Conservation (phyloP, 139 green algal species). For the Spirogloea muscicola region DNA sequence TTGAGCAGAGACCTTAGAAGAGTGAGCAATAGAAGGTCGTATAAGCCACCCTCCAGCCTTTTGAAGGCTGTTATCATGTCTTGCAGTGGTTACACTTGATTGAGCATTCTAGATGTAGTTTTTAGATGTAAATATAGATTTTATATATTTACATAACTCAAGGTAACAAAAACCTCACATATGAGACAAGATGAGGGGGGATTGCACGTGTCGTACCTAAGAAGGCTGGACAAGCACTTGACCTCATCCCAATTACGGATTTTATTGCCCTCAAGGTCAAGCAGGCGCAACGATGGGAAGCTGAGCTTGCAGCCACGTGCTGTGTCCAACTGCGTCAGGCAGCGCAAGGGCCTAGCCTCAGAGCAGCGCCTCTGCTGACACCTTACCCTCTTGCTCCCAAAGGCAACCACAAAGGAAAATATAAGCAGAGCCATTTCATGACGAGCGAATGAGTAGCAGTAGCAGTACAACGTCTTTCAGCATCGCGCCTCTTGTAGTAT, state of each 20-base stretch:
- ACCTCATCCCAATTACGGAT: constrained; percentile 15
- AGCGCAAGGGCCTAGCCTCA: background rate
- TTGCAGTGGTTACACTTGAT: background rate
- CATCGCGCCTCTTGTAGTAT: background rate
- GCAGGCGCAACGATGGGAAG: constrained; percentile 4
- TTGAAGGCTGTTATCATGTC: no score
- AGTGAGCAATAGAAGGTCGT: no score
- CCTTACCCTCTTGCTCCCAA: background rate
- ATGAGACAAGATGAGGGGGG: background rate
- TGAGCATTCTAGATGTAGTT: background rate
- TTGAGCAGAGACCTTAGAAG: no score
- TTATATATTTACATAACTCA: no score
- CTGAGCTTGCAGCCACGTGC: no score
- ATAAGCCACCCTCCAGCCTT: no score
- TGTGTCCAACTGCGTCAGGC: no score
- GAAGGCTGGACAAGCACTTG: background rate
- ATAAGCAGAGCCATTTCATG: background rate
- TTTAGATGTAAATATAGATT: background rate
- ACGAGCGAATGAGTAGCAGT: background rate
- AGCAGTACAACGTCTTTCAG: background rate
- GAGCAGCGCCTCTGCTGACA: background rate
- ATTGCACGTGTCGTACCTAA: background rate
- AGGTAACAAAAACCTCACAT: background rate
- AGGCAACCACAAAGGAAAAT: background rate
- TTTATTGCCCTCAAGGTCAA: constrained; percentile 26